A percentile compares a stretch with the other conserved stretches of the same genome.
These are phyloP conservation scores for Chlorella sp. DNA, from an alignment of 139 green algal genomes.

Conservation along the genomic window DNA sequence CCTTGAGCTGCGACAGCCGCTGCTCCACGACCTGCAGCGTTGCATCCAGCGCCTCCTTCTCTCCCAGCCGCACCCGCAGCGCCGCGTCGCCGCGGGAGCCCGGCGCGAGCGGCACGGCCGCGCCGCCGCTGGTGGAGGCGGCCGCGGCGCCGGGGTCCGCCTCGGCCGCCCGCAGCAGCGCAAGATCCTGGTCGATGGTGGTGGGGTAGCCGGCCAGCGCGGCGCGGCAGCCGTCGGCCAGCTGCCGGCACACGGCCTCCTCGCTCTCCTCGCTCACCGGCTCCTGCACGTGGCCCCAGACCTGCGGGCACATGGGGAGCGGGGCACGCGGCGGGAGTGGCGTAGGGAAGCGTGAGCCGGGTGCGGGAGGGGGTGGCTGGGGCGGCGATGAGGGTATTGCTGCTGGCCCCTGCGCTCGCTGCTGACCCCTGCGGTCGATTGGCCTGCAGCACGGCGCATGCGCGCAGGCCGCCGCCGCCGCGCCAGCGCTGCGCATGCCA, in stretches of 20 bases:
- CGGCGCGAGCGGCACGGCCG: background rate
- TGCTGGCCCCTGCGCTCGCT: too few species aligned
- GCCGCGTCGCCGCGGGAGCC: constrained; percentile 52
- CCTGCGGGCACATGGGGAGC: too few species aligned
- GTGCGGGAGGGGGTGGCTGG: too few species aligned
- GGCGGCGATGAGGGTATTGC: too few species aligned
- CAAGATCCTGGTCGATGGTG: constrained; percentile 70
- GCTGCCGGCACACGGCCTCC: constrained; percentile 63
- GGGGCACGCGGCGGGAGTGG: too few species aligned
- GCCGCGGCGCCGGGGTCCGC: background rate
- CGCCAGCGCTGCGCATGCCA: too few species aligned
- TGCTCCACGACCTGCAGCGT: constrained; percentile 73
- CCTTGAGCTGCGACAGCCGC: too few species aligned
- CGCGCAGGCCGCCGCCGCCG: too few species aligned
- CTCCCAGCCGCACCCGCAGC: constrained; percentile 69
- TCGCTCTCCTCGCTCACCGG: constrained; percentile 88
- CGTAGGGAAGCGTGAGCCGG: too few species aligned
- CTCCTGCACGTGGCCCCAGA: constrained; percentile 74
- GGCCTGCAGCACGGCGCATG: too few species aligned
- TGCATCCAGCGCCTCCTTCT: constrained; percentile 77
- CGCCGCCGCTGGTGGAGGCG: constrained; percentile 1
- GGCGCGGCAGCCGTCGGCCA: constrained; percentile 60
- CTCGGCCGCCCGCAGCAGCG: constrained; percentile 3
- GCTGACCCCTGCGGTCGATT: too few species aligned
- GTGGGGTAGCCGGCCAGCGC: constrained; percentile 60